Base-by-base conservation (phyloP, 108 stramenopile genomes). In the Discostella stelligeroides region DNA sequence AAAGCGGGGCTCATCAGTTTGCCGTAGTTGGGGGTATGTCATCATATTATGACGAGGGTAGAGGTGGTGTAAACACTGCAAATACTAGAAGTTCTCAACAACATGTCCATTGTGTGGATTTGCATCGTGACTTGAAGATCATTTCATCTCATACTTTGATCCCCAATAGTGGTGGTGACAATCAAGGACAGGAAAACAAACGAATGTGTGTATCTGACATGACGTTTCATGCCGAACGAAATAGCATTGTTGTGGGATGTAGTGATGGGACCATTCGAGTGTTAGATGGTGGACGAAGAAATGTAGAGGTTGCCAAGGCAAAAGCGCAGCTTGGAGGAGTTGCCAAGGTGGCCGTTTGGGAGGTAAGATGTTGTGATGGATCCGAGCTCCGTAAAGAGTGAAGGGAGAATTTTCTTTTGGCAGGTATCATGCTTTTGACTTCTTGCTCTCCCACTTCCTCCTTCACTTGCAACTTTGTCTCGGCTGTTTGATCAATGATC, bases 261-360 rank as follows among this genome's bases (percentile, higher is more conserved):
- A 66, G 87, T 12, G 94, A 95, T 82, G 94, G 94, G 10, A 82
- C 88, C 9, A 68, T 95, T 21, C 85, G 88, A 21, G 37, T 95
- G 0, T 58, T 95, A 42, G 94, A 95, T 76, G 88, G 88, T 17
- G 77, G 80, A 10, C 68, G 82, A 30, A 63, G 81, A 10, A 60
- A 71, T 48, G 71, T 60, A 37, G 88, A 88, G 66, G 62, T 86
- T 29, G 92, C 86, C 9, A 90, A 80, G 47, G 54, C 88, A 1
- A 82, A 69, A 51, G 85, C 80, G 18, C 89, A 91, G 60, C 62
- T 54, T 11, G 89, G 90, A 37, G 87, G 89, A 17, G 88, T 95
- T 0, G 64, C 84, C 5, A 63, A 70, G 54, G 85, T 95, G 30
- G 76, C 86, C 17, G 83, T 85, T 10, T 86, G 82, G 70, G 70